A percentile compares a stretch with the other conserved stretches of the same genome.
phyloP scores from a whole-genome alignment of 2,329 filamentous ascomycete species.

The Paraconiothyrium sp. region DNA sequence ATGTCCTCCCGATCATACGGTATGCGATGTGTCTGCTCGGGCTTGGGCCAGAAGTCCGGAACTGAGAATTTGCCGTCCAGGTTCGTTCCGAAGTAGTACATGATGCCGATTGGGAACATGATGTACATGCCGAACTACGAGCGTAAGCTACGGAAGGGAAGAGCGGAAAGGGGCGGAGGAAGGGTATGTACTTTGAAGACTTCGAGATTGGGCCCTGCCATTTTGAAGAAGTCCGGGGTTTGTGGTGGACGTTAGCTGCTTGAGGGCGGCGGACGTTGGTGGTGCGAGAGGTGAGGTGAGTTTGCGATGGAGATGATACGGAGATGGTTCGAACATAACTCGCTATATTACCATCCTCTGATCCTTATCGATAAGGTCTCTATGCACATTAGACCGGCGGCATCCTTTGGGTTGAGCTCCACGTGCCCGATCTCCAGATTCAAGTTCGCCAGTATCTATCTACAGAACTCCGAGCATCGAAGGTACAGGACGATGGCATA shows the following conservation, averaged over 20 bases:
- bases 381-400: neutral
- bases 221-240: constrained; percentile 46
- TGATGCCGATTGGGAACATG: constrained; percentile 97
- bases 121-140: constrained; percentile 98
- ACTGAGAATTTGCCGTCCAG: constrained; percentile 87
- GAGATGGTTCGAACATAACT: constrained; percentile 24
- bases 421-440: neutral
- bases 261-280: neutral
- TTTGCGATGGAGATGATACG: constrained; percentile 32
- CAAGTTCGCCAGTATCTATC: neutral
- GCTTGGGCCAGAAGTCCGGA: constrained; percentile 91
- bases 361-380: neutral
- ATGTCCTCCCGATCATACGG: constrained; percentile 85
- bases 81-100: constrained; percentile 99
- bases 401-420: neutral
- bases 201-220: constrained; percentile 91
- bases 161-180: constrained; percentile 11
- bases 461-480: neutral
- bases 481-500: neutral
- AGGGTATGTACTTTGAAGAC: constrained; percentile 79
- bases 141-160: constrained; percentile 13
- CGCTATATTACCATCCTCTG: constrained; percentile 4
- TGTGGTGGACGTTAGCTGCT: constrained; percentile 6
- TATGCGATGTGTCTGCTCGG: constrained; percentile 78
- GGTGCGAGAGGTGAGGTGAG: constrained; percentile 15